Conservation (phyloP, 2,329 filamentous ascomycete species). For the Polytolypa hystricis region DNA sequence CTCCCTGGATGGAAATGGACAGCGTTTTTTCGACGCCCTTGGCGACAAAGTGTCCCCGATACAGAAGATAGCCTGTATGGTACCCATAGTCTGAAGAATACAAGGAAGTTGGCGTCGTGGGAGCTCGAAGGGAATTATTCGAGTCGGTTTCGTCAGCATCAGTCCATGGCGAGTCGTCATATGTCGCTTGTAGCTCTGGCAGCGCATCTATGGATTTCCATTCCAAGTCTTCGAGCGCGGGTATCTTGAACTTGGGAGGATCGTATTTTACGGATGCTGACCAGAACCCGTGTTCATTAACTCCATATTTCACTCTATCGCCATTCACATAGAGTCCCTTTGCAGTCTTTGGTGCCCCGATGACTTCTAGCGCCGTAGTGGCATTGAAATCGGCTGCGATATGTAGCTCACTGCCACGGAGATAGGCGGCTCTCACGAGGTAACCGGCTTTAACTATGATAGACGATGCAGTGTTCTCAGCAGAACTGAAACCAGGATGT, state of each 20-base stretch:
- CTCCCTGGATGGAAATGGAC: constrained; percentile 16
- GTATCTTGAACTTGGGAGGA: constrained; percentile 43
- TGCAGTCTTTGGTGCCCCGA: constrained; percentile 48
- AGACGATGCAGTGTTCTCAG: constrained; percentile 21
- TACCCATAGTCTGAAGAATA: constrained; percentile 24
- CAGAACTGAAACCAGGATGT: constrained; percentile 21
- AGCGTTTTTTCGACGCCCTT: constrained; percentile 16
- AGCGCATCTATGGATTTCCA: constrained; percentile 65
- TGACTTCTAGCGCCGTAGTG: constrained; percentile 56
- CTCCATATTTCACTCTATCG: constrained; percentile 30
- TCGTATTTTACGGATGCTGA: constrained; percentile 41
- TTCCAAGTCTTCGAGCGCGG: constrained; percentile 45
- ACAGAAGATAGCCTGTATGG: constrained; percentile 19
- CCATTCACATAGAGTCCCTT: constrained; percentile 54
- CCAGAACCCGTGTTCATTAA: constrained; percentile 38
- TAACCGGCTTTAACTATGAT: constrained; percentile 35
- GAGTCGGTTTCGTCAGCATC: constrained; percentile 47
- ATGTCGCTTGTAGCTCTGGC: constrained; percentile 53
- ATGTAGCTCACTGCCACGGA: constrained; percentile 46
- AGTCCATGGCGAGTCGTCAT: constrained; percentile 60
- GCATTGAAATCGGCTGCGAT: constrained; percentile 62
- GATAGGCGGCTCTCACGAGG: constrained; percentile 37
- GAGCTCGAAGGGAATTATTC: constrained; percentile 46
- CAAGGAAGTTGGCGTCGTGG: constrained; percentile 51
- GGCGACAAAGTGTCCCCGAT: constrained; percentile 19